Base-by-base conservation (phyloP, 305 asterid species). In the Coffea humblotiana region DNA sequence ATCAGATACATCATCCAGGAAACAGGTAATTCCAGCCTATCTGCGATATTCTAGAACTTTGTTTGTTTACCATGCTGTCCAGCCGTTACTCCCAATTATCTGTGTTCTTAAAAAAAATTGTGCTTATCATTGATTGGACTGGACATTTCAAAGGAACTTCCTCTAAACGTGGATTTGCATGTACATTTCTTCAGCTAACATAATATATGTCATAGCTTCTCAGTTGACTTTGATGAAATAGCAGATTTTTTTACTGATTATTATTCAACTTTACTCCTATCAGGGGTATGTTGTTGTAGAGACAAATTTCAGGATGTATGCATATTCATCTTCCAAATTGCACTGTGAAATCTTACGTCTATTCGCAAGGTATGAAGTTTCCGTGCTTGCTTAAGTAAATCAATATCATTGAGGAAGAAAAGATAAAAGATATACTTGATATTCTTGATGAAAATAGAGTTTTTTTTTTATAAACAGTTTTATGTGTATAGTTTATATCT, bases 251-350 rank as follows among this genome's bases (percentile, higher is more conserved):
- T 4, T 19, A 15, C 11, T 71, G 45, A 60, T 65, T 32, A 18
- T 51, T 72, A 45, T 71, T 71, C 56, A 72, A 21, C 64, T 61
- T 72, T 58, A 35, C 75, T 83, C 76, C 80, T 70, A 48, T 82
- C 92, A 96, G 99, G 99, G 99, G 72, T 94, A 87, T 87, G 96
- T 96, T 82, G 97, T 96, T 8, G 93, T 96, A 86, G 99, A 96
- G 86, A 96, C 99, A 54, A 96, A 96, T 88, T 94, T 96, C 83
- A 93, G 97, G 85, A 65, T 92, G 88, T 96, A 96, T 78, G 97
- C 99, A 56, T 96, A 96, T 84, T 92, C 99, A 82, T 77, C 97
- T 54, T 96, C 99, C 52, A 96, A 92, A 81, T 82, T 96, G 84
- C 99, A 96, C 80, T 89, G 94, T 70, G 97, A 94, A 89, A 94